Conservation (phyloP, 2,329 filamentous ascomycete species). For the Cryphonectria carpinicola region DNA sequence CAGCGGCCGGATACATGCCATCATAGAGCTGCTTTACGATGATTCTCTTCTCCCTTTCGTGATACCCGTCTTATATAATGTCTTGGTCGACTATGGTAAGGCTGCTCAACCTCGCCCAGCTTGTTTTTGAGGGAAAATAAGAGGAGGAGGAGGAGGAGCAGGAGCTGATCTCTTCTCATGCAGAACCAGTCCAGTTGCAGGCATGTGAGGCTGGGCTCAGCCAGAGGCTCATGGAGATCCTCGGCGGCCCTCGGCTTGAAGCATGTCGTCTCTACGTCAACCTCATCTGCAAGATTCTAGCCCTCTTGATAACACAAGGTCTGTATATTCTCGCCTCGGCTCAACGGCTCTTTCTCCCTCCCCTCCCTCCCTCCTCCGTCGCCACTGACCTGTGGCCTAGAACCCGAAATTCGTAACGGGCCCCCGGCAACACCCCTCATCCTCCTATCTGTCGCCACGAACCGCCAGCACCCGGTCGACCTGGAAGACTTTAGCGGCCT, state of each 20-base stretch:
- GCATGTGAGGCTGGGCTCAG: conserved; percentile 58
- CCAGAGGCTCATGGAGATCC: conserved; percentile 51
- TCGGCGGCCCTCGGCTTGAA: conserved; percentile 50
- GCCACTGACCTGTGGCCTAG: conserved; percentile 36
- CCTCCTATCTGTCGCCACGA: conserved; percentile 55
- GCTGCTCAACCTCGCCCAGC: not conserved
- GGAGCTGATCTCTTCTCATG: conserved; percentile 29
- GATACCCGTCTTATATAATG: conserved; percentile 65
- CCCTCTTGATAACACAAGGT: conserved; percentile 57
- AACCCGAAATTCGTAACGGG: conserved; percentile 50
- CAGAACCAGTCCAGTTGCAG: conserved; percentile 61
- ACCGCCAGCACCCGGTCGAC: conserved; percentile 46
- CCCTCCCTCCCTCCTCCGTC: too few relatives aligned
- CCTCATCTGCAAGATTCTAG: conserved; percentile 61
- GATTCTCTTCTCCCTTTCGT: conserved; percentile 55
- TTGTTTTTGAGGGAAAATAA: not conserved
- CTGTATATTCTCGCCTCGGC: conserved; percentile 21
- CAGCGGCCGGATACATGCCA: conserved; percentile 49
- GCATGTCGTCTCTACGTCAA: conserved; percentile 49
- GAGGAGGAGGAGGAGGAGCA: too few relatives aligned
- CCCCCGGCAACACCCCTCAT: conserved; percentile 50
- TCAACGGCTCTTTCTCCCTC: not conserved
- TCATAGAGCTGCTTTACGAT: conserved; percentile 54
- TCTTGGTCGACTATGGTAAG: conserved; percentile 66
- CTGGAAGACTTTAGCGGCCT: conserved; percentile 59